Evolutionary conservation across 2,329 filamentous ascomycete genomes (phyloP), one percentile per base, ranked within the genome.

Genomic region (Zymoseptoria tritici): DNA sequence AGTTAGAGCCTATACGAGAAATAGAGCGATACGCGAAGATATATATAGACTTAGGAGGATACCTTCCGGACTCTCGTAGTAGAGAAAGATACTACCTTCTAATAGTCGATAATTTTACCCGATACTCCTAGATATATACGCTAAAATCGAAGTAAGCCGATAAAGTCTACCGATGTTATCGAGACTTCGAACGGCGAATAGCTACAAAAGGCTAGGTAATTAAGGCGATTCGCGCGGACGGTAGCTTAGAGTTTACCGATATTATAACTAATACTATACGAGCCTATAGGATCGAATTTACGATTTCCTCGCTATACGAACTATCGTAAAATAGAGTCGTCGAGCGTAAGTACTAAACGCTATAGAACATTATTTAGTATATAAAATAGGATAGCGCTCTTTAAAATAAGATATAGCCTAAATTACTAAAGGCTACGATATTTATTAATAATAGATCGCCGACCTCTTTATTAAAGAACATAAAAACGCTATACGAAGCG

Each of bases 31-130:
- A 16, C 4, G 16, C 3, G 5, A 46, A 24, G 21, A 56, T 56
- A 24, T 51, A 56, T 56, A 56, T 56, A 56, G 54, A 56, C 22
- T 13, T 56, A 9, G 20, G 54, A 16, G 22, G 54, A 9, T 20
- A 8, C 9, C 20, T 56, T 24, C 54, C 21, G 7, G 4, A 49
- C 9, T 56, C 20, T 2, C 5, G 21, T 4, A 24, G 19, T 19
- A 24, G 21, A 3, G 16, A 56, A 19, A 21, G 51, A 11, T 53
- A 53, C 22, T 53, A 53, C 13, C 26, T 53, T 16, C 22, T 53
- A 22, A 53, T 53, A 9, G 22, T 53, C 2, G 9, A 53, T 26
- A 26, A 53, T 4, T 53, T 11, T 21, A 24, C 51, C 2, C 4
- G 51, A 26, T 22, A n/a, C 13, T 16, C 0, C 19, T 53, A 53